Evolutionary conservation across 108 stramenopile species (phyloP).

Genomic region (Nitzschia sp.): DNA sequence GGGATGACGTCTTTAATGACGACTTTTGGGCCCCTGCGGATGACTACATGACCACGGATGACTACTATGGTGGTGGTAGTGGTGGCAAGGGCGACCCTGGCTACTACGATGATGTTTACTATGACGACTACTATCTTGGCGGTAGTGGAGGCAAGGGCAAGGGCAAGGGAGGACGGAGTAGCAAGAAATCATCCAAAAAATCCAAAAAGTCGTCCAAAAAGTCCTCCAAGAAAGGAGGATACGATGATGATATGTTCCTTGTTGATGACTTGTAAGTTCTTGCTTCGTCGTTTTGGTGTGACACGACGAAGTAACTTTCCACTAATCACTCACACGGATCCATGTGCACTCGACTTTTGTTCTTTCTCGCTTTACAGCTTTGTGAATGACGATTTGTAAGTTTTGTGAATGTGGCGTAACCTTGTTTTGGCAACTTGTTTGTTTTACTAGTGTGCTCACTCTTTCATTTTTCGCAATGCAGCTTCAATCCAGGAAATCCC

Average conservation of each 20-base stretch:
- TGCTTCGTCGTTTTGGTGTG: too few species aligned
- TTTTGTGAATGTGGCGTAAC: too few species aligned
- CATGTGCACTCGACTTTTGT: too few species aligned
- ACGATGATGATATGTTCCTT: neutral
- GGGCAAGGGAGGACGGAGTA: neutral
- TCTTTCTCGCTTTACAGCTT: too few species aligned
- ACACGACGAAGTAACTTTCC: too few species aligned
- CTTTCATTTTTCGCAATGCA: neutral
- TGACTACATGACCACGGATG: conserved; percentile 6
- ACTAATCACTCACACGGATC: too few species aligned
- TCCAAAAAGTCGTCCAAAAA: conserved; percentile 7
- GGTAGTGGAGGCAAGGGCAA: conserved; percentile 5
- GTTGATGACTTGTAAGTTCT: conserved; percentile 10
- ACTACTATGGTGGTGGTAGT: neutral
- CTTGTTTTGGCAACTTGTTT: neutral
- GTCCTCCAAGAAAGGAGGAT: conserved; percentile 7
- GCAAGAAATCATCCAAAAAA: conserved; percentile 6
- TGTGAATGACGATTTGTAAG: neutral
- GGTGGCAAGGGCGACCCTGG: neutral
- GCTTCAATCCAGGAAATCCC: conserved; percentile 10
- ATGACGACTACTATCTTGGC: too few species aligned
- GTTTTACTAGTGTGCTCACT: neutral
- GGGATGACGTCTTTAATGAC: too few species aligned
- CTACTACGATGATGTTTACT: conserved; percentile 11
- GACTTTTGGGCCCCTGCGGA: neutral